Evolutionary conservation across 2,329 filamentous ascomycete species (phyloP).

Genomic region (Xylaria sp.): DNA sequence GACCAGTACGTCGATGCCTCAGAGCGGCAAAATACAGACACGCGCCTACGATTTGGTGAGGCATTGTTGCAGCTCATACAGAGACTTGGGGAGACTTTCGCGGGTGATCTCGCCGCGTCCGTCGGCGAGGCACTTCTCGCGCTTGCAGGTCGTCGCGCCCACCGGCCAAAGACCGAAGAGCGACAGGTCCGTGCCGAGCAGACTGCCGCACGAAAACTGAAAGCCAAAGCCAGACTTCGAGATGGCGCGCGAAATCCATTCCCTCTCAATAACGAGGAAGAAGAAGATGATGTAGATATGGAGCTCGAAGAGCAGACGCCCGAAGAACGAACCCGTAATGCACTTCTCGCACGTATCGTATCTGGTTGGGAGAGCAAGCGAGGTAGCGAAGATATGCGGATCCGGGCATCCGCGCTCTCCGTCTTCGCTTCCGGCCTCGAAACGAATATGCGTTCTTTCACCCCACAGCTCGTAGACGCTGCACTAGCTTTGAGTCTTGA

Average conservation of each 20-base stretch:
- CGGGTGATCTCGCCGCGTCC: slow-evolving; percentile 61
- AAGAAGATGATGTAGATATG: slow-evolving; percentile 26
- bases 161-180: slow-evolving; percentile 67
- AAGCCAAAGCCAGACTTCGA: slow-evolving; percentile 23
- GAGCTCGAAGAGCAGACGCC: slow-evolving; percentile 48
- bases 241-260: not conserved
- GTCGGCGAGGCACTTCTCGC: slow-evolving; percentile 69
- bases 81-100: slow-evolving; percentile 65
- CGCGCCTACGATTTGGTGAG: slow-evolving; percentile 75
- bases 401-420: slow-evolving; percentile 75
- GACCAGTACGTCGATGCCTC: slow-evolving; percentile 74
- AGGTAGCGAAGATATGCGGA: slow-evolving; percentile 74
- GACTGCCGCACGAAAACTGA: slow-evolving; percentile 54
- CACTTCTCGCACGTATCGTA: slow-evolving; percentile 67
- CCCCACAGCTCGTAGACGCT: slow-evolving; percentile 61
- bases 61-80: slow-evolving; percentile 73
- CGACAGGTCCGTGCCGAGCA: slow-evolving; percentile 64
- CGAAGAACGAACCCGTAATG: slow-evolving; percentile 58
- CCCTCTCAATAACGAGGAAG: slow-evolving; percentile 25
- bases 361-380: slow-evolving; percentile 73
- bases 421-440: slow-evolving; percentile 71
- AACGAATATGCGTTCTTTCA: slow-evolving; percentile 66
- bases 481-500: slow-evolving; percentile 71
- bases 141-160: slow-evolving; percentile 70
- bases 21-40: slow-evolving; percentile 69